phyloP scores from a whole-genome alignment of 2,329 filamentous ascomycete genomes.

The Oidium heveae region DNA sequence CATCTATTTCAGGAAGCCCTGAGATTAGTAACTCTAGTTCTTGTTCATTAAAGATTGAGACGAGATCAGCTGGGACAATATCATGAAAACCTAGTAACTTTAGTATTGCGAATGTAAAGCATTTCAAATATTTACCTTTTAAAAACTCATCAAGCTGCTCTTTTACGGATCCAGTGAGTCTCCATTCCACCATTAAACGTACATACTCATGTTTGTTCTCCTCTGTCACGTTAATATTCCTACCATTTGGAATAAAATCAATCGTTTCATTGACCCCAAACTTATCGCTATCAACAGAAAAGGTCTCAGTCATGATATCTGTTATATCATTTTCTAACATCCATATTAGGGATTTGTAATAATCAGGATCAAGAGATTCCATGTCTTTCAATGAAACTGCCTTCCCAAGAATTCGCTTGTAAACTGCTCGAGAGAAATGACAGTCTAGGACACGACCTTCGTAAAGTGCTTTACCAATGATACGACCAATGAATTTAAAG shows the following conservation, averaged over 20 bases:
- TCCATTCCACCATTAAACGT: slow-evolving; percentile 79
- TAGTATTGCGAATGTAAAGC: slow-evolving; percentile 8
- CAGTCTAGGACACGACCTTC: slow-evolving; percentile 90
- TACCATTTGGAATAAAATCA: slow-evolving; percentile 67
- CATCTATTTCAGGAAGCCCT: slow-evolving; percentile 84
- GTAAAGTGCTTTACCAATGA: slow-evolving; percentile 95
- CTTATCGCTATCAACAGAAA: slow-evolving; percentile 78
- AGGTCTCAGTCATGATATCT: slow-evolving; percentile 89
- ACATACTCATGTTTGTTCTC: slow-evolving; percentile 99
- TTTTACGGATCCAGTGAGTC: slow-evolving; percentile 71
- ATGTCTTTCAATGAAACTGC: slow-evolving; percentile 95
- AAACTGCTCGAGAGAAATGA: slow-evolving; percentile 95
- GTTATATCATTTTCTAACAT: slow-evolving; percentile 98
- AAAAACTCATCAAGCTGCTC: slow-evolving; percentile 88
- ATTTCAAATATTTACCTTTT: slow-evolving; percentile 30
- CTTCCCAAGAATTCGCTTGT: slow-evolving; percentile 90
- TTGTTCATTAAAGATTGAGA: slow-evolving; percentile 96
- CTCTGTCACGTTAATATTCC: slow-evolving; percentile 80
- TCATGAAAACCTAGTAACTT: slow-evolving; percentile 61
- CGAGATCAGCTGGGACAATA: slow-evolving; percentile 79
- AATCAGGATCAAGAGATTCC: slow-evolving; percentile 94
- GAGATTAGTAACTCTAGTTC: slow-evolving; percentile 92
- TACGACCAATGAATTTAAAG: slow-evolving; percentile 97
- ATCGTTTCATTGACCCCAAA: slow-evolving; percentile 77
- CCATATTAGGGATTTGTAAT: slow-evolving; percentile 97